phyloP scores from a whole-genome alignment of 768 basidiomycete genomes.

The Clavaria fumosa region DNA sequence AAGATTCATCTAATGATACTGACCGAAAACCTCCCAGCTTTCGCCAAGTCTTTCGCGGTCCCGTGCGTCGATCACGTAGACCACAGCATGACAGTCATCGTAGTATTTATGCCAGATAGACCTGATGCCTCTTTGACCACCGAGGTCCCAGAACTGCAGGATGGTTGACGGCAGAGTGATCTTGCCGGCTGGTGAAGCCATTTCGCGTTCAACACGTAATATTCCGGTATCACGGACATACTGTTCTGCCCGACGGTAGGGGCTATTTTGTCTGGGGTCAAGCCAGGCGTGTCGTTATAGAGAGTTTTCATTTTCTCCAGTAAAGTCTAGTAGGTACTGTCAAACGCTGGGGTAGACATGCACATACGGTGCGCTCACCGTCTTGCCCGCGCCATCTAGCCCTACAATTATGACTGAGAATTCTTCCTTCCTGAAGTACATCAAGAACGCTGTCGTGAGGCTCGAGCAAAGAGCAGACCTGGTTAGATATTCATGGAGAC shows the following conservation, averaged over 20 bases:
- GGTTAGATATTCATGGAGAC: slow-evolving; percentile 80
- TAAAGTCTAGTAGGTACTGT: slow-evolving; percentile 40
- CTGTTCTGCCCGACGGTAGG: slow-evolving; percentile 98
- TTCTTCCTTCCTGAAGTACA: slow-evolving; percentile 53
- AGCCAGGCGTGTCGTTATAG: slow-evolving; percentile 74
- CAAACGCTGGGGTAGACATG: neutral
- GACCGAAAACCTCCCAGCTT: slow-evolving; percentile 97
- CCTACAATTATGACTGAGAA: slow-evolving; percentile 94
- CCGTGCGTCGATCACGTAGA: slow-evolving; percentile 87
- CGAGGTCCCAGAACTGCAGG: slow-evolving; percentile 93
- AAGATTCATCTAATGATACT: slow-evolving; percentile 15
- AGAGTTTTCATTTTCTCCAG: slow-evolving; percentile 89
- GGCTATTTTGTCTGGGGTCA: slow-evolving; percentile 85
- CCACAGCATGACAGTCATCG: slow-evolving; percentile 93
- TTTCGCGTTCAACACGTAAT: no score
- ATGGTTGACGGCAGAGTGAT: slow-evolving; percentile 88
- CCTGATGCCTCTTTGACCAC: slow-evolving; percentile 86
- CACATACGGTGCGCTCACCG: slow-evolving; percentile 34
- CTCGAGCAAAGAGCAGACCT: slow-evolving; percentile 28
- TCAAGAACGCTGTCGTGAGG: neutral
- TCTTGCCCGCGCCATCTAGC: slow-evolving; percentile 85
- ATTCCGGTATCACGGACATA: no score
- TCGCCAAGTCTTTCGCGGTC: slow-evolving; percentile 82
- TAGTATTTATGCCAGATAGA: slow-evolving; percentile 93
- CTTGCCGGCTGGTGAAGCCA: slow-evolving; percentile 75